Percentiles rank a stretch among this genome's conserved stretches.
phyloP scores from a whole-genome alignment of 768 basidiomycete species.

The Cyclocybe cylindracea region DNA sequence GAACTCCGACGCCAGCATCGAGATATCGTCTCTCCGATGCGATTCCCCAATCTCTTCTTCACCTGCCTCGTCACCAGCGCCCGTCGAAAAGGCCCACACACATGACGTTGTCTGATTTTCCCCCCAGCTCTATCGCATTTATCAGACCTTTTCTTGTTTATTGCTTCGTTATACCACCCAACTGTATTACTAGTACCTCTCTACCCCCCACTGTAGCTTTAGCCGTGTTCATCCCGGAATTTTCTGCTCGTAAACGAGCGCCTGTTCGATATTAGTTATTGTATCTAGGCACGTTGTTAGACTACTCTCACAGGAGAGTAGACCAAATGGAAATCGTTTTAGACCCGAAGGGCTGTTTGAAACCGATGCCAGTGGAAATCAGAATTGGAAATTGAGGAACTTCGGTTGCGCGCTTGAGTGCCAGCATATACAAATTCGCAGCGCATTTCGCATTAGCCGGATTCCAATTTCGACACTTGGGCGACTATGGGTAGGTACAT shows the following conservation, averaged over 20 bases:
- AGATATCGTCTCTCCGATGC: constrained; percentile 30
- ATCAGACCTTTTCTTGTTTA: constrained; percentile 1
- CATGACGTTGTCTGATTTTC: constrained; percentile 22
- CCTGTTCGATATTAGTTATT: not conserved
- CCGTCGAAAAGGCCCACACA: constrained; percentile 19
- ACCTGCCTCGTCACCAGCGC: constrained; percentile 3
- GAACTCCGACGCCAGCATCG: constrained; percentile 22
- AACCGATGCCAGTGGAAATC: not conserved
- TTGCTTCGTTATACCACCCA: not conserved
- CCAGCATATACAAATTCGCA: no score
- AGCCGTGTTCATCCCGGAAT: not conserved
- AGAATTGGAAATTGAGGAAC: not conserved
- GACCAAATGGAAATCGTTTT: not conserved
- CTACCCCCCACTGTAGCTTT: constrained; percentile 12
- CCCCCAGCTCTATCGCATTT: not conserved
- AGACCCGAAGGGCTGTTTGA: not conserved
- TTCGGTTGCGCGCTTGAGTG: not conserved
- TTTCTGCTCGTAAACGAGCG: not conserved
- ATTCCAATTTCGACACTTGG: no score
- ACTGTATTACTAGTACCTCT: constrained; percentile 2
- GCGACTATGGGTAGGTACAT: no score
- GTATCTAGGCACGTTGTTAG: constrained; percentile 1
- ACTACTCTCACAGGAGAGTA: constrained; percentile 1
- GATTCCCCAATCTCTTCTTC: constrained; percentile 5
- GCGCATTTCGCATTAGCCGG: no score